Evolutionary conservation across 2,329 filamentous ascomycete genomes (phyloP).

Genomic region (Metarhizium album): DNA sequence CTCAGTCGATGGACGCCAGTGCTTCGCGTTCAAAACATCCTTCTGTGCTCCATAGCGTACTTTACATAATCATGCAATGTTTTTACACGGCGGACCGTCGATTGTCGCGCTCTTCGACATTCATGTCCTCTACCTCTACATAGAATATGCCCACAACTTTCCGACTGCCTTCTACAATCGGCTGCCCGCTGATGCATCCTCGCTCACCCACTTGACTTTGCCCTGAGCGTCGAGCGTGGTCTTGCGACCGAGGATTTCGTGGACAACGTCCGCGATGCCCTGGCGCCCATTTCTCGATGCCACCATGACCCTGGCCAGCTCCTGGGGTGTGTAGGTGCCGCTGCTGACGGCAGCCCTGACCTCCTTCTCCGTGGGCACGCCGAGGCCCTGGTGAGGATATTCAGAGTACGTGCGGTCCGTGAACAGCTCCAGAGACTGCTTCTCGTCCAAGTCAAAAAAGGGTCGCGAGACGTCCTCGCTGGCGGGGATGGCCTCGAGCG

Average conservation of each 20-base stretch:
- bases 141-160: neutral
- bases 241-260: slow-evolving; percentile 57
- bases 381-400: slow-evolving; percentile 63
- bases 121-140: neutral
- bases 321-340: slow-evolving; percentile 32
- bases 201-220: slow-evolving; percentile 27
- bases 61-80: slow-evolving; percentile 1
- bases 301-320: slow-evolving; percentile 55
- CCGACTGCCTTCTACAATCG: slow-evolving; percentile 16
- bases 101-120: neutral
- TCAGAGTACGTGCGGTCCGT: slow-evolving; percentile 51
- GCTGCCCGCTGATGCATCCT: slow-evolving; percentile 20
- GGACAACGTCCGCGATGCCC: slow-evolving; percentile 56
- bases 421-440: slow-evolving; percentile 47
- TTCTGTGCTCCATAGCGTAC: neutral
- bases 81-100: neutral
- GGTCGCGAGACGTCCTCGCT: slow-evolving; percentile 44
- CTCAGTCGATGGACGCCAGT: neutral
- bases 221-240: slow-evolving; percentile 37
- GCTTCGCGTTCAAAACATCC: neutral
- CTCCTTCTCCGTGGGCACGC: slow-evolving; percentile 62
- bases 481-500: slow-evolving; percentile 54
- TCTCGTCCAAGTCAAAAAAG: slow-evolving; percentile 53
- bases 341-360: slow-evolving; percentile 34
- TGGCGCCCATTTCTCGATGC: slow-evolving; percentile 50